Percentiles rank a stretch among this genome's conserved stretches.
Evolutionary conservation across 768 basidiomycete genomes (phyloP).

Genomic region (Russula griseocarnosa): DNA sequence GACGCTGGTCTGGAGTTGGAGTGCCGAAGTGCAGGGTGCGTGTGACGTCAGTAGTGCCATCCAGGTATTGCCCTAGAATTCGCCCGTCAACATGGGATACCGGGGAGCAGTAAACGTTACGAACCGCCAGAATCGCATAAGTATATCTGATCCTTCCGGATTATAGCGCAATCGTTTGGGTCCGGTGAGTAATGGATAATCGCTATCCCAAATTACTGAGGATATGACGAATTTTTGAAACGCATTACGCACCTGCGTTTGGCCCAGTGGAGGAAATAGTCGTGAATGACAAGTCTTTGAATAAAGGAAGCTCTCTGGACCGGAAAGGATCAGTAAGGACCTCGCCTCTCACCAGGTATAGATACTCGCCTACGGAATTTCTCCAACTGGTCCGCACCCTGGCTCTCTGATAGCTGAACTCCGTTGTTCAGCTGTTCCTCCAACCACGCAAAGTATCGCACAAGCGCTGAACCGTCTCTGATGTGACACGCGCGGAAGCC

Average conservation of each 20-base stretch:
- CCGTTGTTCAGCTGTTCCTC: constrained; percentile 74
- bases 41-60: constrained; percentile 95
- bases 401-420: constrained; percentile 64
- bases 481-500: constrained; percentile 89
- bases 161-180: constrained; percentile 62
- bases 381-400: constrained; percentile 77
- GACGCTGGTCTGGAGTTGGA: constrained; percentile 76
- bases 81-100: not conserved
- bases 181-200: constrained; percentile 93
- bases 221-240: not conserved
- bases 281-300: constrained; percentile 83
- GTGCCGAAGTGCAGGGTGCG: constrained; percentile 90
- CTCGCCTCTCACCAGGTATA: not conserved
- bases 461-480: constrained; percentile 84
- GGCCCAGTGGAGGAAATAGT: constrained; percentile 93
- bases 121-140: constrained; percentile 85
- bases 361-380: constrained; percentile 68
- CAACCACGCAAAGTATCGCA: constrained; percentile 91
- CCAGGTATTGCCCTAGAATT: constrained; percentile 69
- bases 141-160: constrained; percentile 74
- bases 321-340: not conserved
- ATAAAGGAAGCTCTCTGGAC: constrained; percentile 66
- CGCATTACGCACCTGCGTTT: constrained; percentile 67
- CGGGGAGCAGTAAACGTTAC: not conserved
- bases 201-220: constrained; percentile 41